Evolutionary conservation across 805 yeast species (phyloP), one percentile per base, ranked within the genome.

Genomic region (Jamesozyma gamospora): DNA sequence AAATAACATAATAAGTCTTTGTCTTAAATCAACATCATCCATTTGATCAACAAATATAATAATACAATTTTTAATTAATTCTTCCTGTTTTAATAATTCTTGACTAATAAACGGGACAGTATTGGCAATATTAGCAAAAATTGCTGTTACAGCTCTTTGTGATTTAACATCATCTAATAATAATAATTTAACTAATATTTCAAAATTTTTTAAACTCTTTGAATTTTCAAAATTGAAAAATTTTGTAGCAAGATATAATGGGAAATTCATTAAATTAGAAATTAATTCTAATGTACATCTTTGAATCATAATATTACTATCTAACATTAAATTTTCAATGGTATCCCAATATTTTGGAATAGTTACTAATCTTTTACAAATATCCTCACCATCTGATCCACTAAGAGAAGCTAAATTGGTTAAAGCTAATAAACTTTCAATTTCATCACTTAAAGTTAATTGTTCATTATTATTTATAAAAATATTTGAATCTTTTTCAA

Each of bases 231-330:
- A 64, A 48, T 79, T 76, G 63, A 82, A 82, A 48, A 81, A 70
- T 43, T 74, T 73, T 1, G 47, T 58, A 1, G 74, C 77, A 27
- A 75, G 57, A 41, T 55, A 50, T 14, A 53, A 15, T 18, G 64
- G 62, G 37, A 60, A 58, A 32, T 61, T 63, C 51, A 77, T 69
- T 35, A 82, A 54, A 52, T 82, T 82, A 43, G 81, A 72, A 9
- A 80, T 56, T 14, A 82, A 67, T 50, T 82, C 87, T 58, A 82
- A 65, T 0, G 78, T 48, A 0, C 84, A 75, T 36, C 74, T 63
- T 52, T 79, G 84, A 3, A 82, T 55, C 39, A 66, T 55, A 1
- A 60, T 49, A 39, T 74, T 70, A 26, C 69, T 67, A 41, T 72
- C 67, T 15, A 74, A 45, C 45, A 75, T 50, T 15, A 65, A 48